These are phyloP conservation scores for Neoascochyta sp. DNA, from an alignment of 2,329 filamentous ascomycete genomes.

Conservation along the genomic window DNA sequence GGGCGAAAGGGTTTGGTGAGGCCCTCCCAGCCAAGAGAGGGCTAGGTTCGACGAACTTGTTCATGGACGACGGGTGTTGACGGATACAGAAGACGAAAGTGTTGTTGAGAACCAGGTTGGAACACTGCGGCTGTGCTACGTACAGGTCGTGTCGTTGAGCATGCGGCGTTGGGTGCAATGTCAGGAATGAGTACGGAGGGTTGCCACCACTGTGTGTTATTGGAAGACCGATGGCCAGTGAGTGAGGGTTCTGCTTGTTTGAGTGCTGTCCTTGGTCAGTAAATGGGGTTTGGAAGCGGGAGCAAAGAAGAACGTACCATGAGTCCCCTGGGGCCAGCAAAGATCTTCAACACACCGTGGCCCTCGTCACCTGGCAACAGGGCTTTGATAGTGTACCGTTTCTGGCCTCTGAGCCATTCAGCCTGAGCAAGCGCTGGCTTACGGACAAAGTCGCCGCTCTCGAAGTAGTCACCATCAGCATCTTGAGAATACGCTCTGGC, in stretches of 20 bases:
- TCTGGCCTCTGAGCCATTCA: constrained; percentile 82
- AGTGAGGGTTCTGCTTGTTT: constrained; percentile 92
- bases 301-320: constrained; percentile 55
- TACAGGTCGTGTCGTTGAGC: constrained; percentile 97
- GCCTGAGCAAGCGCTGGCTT: constrained; percentile 88
- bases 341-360: constrained; percentile 81
- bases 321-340: constrained; percentile 87
- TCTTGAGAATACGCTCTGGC: constrained; percentile 76
- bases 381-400: constrained; percentile 91
- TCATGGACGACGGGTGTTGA: constrained; percentile 72
- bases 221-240: constrained; percentile 83
- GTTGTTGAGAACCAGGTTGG: constrained; percentile 84
- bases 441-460: constrained; percentile 79
- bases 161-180: constrained; percentile 91
- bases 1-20: constrained; percentile 51
- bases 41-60: constrained; percentile 30
- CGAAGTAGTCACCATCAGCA: constrained; percentile 85
- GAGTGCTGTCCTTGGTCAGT: constrained; percentile 58
- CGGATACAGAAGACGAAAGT: constrained; percentile 96
- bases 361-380: constrained; percentile 89
- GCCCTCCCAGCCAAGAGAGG: constrained; percentile 43
- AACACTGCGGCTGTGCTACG: constrained; percentile 91
- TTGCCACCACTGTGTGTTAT: constrained; percentile 89
- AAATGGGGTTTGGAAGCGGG: neutral
- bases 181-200: constrained; percentile 88